Conservation (phyloP, 352 stramenopile species). For the Aphanomyces astaci region DNA sequence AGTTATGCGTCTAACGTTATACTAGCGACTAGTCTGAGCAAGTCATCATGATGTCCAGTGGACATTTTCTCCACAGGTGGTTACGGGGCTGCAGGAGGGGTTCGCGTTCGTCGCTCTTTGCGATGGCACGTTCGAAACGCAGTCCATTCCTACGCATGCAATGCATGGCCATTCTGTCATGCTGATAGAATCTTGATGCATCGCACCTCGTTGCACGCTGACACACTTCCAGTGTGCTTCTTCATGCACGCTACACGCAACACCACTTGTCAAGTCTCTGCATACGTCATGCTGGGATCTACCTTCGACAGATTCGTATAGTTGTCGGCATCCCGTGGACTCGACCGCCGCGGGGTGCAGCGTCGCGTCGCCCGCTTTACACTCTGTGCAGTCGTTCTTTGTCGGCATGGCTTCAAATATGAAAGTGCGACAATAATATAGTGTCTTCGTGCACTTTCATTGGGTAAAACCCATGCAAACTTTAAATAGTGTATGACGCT, state of each 20-base stretch:
- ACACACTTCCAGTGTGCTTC: not conserved
- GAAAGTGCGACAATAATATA: no score
- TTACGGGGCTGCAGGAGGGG: not conserved
- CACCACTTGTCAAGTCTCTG: not conserved
- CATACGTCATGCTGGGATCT: not conserved
- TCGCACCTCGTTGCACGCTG: not conserved
- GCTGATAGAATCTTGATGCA: not conserved
- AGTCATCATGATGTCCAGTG: no score
- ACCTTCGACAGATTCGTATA: slow-evolving; percentile 6
- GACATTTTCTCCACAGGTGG: not conserved
- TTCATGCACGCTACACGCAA: slow-evolving; percentile 1
- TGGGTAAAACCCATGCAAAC: no score
- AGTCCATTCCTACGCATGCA: not conserved
- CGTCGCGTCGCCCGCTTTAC: not conserved
- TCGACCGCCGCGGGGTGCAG: not conserved
- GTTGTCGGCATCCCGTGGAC: not conserved
- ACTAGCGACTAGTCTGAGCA: no score
- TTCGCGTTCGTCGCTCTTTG: not conserved
- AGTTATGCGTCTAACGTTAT: no score
- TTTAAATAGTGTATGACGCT: no score
- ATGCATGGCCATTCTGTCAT: not conserved
- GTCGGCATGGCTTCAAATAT: not conserved
- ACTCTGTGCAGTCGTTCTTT: not conserved
- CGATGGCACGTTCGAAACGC: not conserved
- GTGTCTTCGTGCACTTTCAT: no score